phyloP scores from a whole-genome alignment of 495 filamentous ascomycete genomes.

The Aspergillus kassunensis region DNA sequence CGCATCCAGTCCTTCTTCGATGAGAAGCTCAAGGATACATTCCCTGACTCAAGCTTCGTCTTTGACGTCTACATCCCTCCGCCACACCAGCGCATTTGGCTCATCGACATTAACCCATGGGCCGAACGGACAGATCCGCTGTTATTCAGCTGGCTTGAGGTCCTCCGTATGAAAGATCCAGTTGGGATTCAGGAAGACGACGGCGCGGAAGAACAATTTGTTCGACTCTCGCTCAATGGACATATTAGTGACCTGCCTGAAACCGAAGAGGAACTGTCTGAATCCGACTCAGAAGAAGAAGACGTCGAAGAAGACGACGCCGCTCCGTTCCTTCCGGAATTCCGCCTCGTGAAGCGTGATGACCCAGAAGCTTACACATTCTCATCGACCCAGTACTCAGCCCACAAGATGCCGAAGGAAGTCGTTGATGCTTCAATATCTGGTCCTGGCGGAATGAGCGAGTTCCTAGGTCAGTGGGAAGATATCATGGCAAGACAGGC shows the following conservation, averaged over 20 bases:
- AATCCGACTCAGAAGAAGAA: constrained; percentile 23
- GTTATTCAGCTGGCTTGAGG: constrained; percentile 86
- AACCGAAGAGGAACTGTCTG: constrained; percentile 23
- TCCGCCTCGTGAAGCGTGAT: constrained; percentile 75
- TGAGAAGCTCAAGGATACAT: constrained; percentile 62
- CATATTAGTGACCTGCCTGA: constrained; percentile 14
- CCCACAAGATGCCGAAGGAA: constrained; percentile 91
- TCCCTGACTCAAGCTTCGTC: constrained; percentile 77
- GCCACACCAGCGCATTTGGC: constrained; percentile 69
- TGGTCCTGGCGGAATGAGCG: constrained; percentile 64
- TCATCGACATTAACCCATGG: constrained; percentile 96
- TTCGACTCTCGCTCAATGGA: constrained; percentile 38
- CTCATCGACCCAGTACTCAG: constrained; percentile 80
- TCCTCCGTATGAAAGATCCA: constrained; percentile 65
- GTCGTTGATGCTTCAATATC: constrained; percentile 84
- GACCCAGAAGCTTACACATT: constrained; percentile 87
- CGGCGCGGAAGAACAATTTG: constrained; percentile 30
- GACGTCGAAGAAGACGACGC: constrained; percentile 46
- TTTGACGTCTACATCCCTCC: constrained; percentile 91
- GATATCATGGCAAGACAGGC: constrained; percentile 61
- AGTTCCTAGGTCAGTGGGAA: constrained; percentile 87
- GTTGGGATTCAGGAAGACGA: constrained; percentile 33
- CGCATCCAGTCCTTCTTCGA: constrained; percentile 72
- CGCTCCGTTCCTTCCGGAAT: constrained; percentile 65
- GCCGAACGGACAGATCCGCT: constrained; percentile 83